Percentiles rank a stretch among this genome's conserved stretches.
Conservation (phyloP, 176 grass and related monocot genomes). For the Canna indica region DNA sequence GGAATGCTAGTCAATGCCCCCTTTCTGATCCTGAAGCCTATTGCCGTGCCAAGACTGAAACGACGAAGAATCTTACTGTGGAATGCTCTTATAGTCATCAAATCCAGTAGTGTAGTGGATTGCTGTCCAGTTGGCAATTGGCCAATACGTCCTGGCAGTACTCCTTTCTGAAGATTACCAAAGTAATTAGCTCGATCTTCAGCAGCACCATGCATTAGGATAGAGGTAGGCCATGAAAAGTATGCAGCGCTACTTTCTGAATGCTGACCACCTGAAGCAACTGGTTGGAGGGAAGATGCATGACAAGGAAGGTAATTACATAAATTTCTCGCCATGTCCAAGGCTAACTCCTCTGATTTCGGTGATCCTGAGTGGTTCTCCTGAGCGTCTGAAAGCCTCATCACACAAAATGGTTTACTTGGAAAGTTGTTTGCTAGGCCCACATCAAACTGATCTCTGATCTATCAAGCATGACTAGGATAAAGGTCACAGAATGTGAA, state of each 20-base stretch:
- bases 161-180: slow-evolving; percentile 90
- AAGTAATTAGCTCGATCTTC: slow-evolving; percentile 98
- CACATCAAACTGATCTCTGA: slow-evolving; percentile 5
- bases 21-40: slow-evolving; percentile 88
- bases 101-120: slow-evolving; percentile 87
- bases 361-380: slow-evolving; percentile 33
- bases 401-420: slow-evolving; percentile 24
- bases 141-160: slow-evolving; percentile 60
- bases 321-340: slow-evolving; percentile 55
- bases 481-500: background rate
- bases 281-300: slow-evolving; percentile 58
- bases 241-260: slow-evolving; percentile 63
- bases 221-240: slow-evolving; percentile 92
- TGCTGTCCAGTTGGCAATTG: slow-evolving; percentile 68
- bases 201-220: slow-evolving; percentile 63
- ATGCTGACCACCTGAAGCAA: slow-evolving; percentile 65
- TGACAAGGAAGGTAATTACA: slow-evolving; percentile 28
- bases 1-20: slow-evolving; percentile 76
- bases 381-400: slow-evolving; percentile 52
- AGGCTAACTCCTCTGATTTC: slow-evolving; percentile 53
- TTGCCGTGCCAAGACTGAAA: slow-evolving; percentile 81
- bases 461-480: background rate
- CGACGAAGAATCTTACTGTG: slow-evolving; percentile 87
- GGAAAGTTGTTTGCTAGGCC: slow-evolving; percentile 7
- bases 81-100: slow-evolving; percentile 99